Base-by-base conservation (phyloP, 2,329 filamentous ascomycete species). In the Xylariaceae sp. region DNA sequence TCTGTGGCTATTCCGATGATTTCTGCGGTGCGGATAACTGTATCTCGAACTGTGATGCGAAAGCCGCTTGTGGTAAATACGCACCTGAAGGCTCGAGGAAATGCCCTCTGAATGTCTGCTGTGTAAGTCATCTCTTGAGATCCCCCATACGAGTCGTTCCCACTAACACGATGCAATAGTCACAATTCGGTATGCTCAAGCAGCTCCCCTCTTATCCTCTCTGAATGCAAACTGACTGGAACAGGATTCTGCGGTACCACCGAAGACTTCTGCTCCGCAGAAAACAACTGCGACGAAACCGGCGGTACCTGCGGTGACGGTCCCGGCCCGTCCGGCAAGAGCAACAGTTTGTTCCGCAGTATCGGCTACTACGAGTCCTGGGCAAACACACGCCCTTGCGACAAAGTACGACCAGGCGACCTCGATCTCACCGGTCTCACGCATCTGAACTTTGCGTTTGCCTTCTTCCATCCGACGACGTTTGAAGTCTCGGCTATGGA, bases 341-440 rank as follows among this genome's bases (percentile, higher is more conserved):
- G 4, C 2, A 52, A 23, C 6, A 56, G 8, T 49, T 52, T 60
- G 53, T 30, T 30, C 23, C 62, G 58, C 17, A 59, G 61, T 1
- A 69, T 75, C 15, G 74, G 73, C 1, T 76, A 75, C 57, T 76
- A 75, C 59, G 72, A 75, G 59, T 48, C 60, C 3, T 76, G 71
- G 72, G 59, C 62, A 1, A 51, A 44, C 5, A 64, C 59, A 0
- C 55, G 68, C 1, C 7, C 45, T 4, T 74, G 72, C 55, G 56
- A 63, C 7, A 8, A 34, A 2, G 55, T 61, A 0, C 8, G 13
- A 0, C 64, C 63, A 0, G 62, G 67, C 44, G 52, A 69, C 61
- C 17, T 68, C 30, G 52, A 60, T 45, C 3, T 68, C 2, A 42
- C 51, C 11, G 55, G 62, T n/a, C 55, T 60, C 51, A 64, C 64